Evolutionary conservation across 768 basidiomycete species (phyloP).

Genomic region (Cystobasidium onofrii): DNA sequence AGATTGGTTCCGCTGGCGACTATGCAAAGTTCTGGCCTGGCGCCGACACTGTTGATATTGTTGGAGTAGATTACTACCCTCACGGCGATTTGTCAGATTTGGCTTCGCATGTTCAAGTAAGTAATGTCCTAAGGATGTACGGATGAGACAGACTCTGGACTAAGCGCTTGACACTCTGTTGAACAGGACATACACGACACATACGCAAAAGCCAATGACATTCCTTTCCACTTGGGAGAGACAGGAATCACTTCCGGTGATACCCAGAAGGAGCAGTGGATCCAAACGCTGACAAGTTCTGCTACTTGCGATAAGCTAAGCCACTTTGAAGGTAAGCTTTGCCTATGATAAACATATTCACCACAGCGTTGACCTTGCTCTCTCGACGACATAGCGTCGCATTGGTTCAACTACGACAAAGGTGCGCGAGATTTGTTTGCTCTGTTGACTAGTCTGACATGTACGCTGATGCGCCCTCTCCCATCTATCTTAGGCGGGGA

Average conservation of each 20-base stretch:
- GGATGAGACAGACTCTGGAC: too few relatives aligned
- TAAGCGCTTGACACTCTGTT: background rate
- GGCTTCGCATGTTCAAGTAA: constrained; percentile 1
- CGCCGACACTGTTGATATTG: constrained; percentile 4
- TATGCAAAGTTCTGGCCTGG: constrained; percentile 1
- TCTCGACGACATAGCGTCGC: background rate
- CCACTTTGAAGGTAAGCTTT: background rate
- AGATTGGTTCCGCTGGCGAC: background rate
- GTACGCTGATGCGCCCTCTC: too few relatives aligned
- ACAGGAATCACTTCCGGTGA: background rate
- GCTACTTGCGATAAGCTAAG: background rate
- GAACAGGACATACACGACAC: background rate
- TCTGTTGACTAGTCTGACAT: too few relatives aligned
- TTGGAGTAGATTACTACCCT: constrained; percentile 16
- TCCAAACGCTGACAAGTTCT: background rate
- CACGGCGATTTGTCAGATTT: constrained; percentile 1
- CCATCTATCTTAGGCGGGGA: background rate
- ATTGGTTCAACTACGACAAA: constrained; percentile 4
- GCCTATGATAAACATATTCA: background rate
- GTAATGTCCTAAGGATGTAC: too few relatives aligned
- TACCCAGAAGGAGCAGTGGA: background rate
- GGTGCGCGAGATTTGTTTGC: background rate
- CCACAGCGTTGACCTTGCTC: background rate
- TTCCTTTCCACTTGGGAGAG: background rate
- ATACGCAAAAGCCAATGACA: constrained; percentile 2